These are phyloP conservation scores for Conringia planisiliqua DNA, from an alignment of 345 rosid genomes.

Conservation along the genomic window DNA sequence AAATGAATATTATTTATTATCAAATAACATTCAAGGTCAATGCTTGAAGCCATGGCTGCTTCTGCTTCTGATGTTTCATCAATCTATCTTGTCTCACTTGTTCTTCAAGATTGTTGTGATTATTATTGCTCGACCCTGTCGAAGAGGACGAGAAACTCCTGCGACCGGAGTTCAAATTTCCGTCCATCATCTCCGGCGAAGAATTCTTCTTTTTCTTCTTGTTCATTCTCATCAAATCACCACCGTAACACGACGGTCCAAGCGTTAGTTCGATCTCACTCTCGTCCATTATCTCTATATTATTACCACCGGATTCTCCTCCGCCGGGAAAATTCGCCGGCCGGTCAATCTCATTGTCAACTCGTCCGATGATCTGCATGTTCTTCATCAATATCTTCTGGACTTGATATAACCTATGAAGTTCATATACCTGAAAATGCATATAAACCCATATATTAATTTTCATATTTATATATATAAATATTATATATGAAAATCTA, in stretches of 20 bases:
- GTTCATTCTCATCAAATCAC: conserved; percentile 30
- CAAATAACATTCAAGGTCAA: conserved; percentile 70
- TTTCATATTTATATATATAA: no score
- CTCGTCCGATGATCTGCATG: conserved; percentile 33
- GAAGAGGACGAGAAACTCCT: conserved; percentile 76
- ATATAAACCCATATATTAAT: background rate
- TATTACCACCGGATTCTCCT: conserved; percentile 36
- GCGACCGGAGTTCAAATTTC: conserved; percentile 51
- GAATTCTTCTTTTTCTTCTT: conserved; percentile 39
- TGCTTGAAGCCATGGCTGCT: conserved; percentile 84
- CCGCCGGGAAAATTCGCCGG: conserved; percentile 6
- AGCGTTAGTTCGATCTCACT: conserved; percentile 83
- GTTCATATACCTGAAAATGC: conserved; percentile 67
- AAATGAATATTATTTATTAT: conserved; percentile 19
- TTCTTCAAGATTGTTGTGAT: conserved; percentile 43
- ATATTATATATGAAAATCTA: no score
- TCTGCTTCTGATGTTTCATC: conserved; percentile 44
- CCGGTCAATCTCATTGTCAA: conserved; percentile 13
- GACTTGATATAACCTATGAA: conserved; percentile 77
- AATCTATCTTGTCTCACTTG: conserved; percentile 49
- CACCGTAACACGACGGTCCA: conserved; percentile 54
- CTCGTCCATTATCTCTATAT: conserved; percentile 57
- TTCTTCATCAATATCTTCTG: conserved; percentile 81
- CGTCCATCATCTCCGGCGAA: conserved; percentile 22
- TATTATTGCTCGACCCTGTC: conserved; percentile 59